These are phyloP conservation scores for Dothidotthia symphoricarpi DNA, from an alignment of 2,329 filamentous ascomycete species.

Conservation along the genomic window DNA sequence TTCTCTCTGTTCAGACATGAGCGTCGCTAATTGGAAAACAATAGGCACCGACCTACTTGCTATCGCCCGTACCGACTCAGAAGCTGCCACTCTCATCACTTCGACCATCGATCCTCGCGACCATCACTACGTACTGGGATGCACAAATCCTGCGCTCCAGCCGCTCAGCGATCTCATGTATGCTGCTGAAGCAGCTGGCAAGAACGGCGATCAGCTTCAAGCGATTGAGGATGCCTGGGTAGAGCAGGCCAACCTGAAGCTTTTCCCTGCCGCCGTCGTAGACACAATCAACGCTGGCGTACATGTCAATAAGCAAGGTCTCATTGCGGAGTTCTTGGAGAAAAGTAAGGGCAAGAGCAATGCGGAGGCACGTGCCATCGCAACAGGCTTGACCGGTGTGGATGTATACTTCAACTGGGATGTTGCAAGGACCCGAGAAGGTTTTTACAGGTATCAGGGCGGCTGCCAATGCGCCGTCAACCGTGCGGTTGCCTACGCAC, in stretches of 20 bases:
- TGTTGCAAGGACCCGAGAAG: constrained; percentile 84
- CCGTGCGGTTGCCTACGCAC: constrained; percentile 85
- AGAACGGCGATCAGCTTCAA: constrained; percentile 77
- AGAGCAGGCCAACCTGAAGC: constrained; percentile 72
- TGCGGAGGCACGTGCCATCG: constrained; percentile 74
- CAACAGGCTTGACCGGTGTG: constrained; percentile 70
- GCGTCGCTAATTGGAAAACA: too few relatives aligned
- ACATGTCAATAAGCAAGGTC: constrained; percentile 64
- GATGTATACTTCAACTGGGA: constrained; percentile 97
- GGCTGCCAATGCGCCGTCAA: constrained; percentile 90
- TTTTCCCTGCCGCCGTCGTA: constrained; percentile 86
- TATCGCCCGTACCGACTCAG: constrained; percentile 92
- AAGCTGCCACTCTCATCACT: constrained; percentile 95
- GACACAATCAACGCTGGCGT: constrained; percentile 73
- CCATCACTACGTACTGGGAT: constrained; percentile 87
- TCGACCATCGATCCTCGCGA: constrained; percentile 95
- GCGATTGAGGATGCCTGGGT: constrained; percentile 90
- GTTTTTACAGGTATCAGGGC: constrained; percentile 89
- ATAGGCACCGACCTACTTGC: constrained; percentile 78
- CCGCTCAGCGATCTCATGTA: constrained; percentile 90
- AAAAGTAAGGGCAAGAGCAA: constrained; percentile 81
- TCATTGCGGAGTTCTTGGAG: constrained; percentile 66
- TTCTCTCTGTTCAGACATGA: too few relatives aligned
- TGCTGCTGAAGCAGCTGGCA: constrained; percentile 77
- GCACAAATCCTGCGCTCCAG: constrained; percentile 79